A percentile compares a stretch with the other conserved stretches of the same genome.
phyloP scores from a whole-genome alignment of 305 asterid genomes.

The Salvia sclarea region DNA sequence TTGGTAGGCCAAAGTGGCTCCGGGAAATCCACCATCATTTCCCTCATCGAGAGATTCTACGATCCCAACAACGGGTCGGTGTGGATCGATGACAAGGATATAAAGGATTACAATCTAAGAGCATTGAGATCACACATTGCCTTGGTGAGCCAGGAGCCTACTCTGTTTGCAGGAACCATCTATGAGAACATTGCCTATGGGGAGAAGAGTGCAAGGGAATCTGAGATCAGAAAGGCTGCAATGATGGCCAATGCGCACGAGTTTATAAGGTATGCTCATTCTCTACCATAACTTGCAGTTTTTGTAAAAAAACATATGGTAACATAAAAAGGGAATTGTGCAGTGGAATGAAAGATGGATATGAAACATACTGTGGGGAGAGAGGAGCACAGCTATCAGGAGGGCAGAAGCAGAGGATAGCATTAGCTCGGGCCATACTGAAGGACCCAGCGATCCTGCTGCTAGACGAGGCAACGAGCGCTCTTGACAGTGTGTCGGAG shows the following conservation, averaged over 20 bases:
- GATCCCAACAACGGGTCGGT: conserved; percentile 70
- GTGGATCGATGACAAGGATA: conserved; percentile 57
- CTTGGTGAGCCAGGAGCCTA: conserved; percentile 80
- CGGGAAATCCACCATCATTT: conserved; percentile 70
- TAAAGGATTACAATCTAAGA: conserved; percentile 61
- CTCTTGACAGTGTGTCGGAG: conserved; percentile 73
- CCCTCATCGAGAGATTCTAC: conserved; percentile 71
- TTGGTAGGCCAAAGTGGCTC: conserved; percentile 83
- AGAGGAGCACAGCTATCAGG: conserved; percentile 80
- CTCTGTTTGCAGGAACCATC: conserved; percentile 69
- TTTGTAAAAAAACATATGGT: too few species aligned
- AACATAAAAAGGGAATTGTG: background rate
- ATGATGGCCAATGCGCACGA: conserved; percentile 75
- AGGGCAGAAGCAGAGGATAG: conserved; percentile 74
- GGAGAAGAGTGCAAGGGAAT: conserved; percentile 51
- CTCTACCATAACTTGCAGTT: too few species aligned
- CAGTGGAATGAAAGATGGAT: conserved; percentile 73
- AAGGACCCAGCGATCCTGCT: conserved; percentile 67
- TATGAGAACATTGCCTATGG: conserved; percentile 76
- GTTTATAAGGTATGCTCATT: conserved; percentile 63
- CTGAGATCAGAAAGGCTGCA: conserved; percentile 74
- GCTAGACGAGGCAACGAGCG: conserved; percentile 83
- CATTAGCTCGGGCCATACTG: conserved; percentile 74
- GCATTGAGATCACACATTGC: conserved; percentile 60
- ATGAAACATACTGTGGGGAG: conserved; percentile 72